Percentiles rank a stretch among this genome's conserved stretches.
phyloP scores from a whole-genome alignment of 2,329 filamentous ascomycete species.

The Daldinia sp. region DNA sequence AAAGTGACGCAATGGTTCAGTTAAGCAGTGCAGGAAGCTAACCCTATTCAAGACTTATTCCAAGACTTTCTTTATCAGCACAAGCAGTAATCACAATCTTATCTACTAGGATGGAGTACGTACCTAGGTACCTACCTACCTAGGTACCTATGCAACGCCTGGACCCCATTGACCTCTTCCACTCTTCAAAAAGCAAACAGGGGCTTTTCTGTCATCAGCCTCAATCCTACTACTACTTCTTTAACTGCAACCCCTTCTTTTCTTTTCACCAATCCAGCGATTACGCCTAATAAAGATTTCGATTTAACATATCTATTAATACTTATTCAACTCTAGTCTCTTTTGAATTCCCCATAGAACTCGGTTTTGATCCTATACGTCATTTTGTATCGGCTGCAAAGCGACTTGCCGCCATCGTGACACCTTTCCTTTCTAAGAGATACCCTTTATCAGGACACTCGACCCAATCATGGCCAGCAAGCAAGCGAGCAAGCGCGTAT shows the following conservation, averaged over 20 bases:
- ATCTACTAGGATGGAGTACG: background rate
- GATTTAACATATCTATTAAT: background rate
- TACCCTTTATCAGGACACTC: constrained; percentile 1
- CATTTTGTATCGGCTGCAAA: background rate
- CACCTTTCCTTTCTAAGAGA: constrained; percentile 31
- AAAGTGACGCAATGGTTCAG: constrained; percentile 22
- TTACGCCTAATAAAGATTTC: background rate
- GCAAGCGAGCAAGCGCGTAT: constrained; percentile 75
- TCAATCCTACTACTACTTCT: constrained; percentile 8
- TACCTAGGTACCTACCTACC: background rate
- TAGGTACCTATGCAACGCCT: background rate
- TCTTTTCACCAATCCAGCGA: background rate
- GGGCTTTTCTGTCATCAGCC: constrained; percentile 26
- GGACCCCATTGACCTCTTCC: constrained; percentile 6
- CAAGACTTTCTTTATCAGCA: background rate
- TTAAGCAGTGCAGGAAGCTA: background rate
- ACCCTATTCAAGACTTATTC: background rate
- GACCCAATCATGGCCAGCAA: constrained; percentile 69
- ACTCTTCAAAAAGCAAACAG: background rate
- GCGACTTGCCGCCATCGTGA: constrained; percentile 19
- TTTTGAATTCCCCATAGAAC: background rate
- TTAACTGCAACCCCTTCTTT: constrained; percentile 12
- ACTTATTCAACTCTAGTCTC: background rate
- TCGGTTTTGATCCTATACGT: background rate
- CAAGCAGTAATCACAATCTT: background rate